Base-by-base conservation (phyloP, 2,329 filamentous ascomycete species). In the Hymenoscyphus occultus region DNA sequence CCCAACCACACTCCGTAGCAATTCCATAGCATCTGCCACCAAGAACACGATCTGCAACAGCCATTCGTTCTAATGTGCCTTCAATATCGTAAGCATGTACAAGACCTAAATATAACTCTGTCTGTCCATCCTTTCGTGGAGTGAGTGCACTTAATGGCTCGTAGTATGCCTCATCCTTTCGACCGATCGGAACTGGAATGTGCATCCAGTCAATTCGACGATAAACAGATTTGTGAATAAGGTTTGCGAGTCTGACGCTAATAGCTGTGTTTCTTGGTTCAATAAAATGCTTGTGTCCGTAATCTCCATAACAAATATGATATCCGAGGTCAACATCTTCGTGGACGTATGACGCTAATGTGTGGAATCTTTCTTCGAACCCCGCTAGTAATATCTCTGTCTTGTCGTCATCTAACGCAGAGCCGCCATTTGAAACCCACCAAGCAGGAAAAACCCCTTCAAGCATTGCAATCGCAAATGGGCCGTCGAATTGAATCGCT, bases 261-360 rank as follows among this genome's bases (percentile, higher is more conserved):
- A 76, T 35, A 0, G 64, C 68, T 12, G 63, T 66, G 22, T 72
- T 68, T 14, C 65, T 71, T 0, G 81, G 80, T 62, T 82, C 77
- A n/a, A 77, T 65, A 66, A 79, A 81, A 69, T 81, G 80, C 60
- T 72, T 70, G 69, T 82, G 80, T 0, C 73, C 70, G 4, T 78
- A 72, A 65, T 82, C 80, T 13, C 80, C 81, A 68, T 82, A 82
- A 71, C 81, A 83, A 22, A 82, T 74, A 69, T 82, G 80, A 40
- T 80, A 75, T 0, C 79, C 80, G 62, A 82, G 56, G 48, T 79
- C 75, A 0, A 81, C 77, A 65, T 76, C 74, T 5, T 70, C 39
- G 40, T 75, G 71, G 4, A 81, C 72, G 9, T 69, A 68, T 7
- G 69, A 67, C 5, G 74, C 72, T 62, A 80, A 67, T 2, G 73